A percentile compares a stretch with the other conserved stretches of the same genome.
Evolutionary conservation across 768 basidiomycete genomes (phyloP).

Genomic region (Pilatotrama ljubarskyi): DNA sequence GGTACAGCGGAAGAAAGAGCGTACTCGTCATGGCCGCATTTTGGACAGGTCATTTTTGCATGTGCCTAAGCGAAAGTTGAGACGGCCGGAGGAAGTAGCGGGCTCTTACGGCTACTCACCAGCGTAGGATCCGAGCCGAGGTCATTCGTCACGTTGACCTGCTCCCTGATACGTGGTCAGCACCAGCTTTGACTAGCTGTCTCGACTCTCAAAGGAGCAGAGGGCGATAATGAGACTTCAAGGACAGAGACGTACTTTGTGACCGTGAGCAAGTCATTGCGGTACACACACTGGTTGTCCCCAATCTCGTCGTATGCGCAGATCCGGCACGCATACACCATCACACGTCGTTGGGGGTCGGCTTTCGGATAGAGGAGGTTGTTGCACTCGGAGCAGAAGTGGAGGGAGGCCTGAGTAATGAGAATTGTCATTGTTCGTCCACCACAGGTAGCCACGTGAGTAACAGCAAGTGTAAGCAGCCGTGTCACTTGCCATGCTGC

Average conservation of each 20-base stretch:
- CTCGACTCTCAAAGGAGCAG: not conserved
- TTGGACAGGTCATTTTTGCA: constrained; percentile 79
- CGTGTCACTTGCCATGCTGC: not conserved
- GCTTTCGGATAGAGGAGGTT: constrained; percentile 93
- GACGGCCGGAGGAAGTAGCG: not conserved
- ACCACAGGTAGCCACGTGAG: too few species aligned
- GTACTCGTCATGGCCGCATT: constrained; percentile 81
- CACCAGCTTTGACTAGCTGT: not conserved
- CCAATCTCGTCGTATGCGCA: constrained; percentile 84
- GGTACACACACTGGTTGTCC: constrained; percentile 88
- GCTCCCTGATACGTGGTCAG: constrained; percentile 60
- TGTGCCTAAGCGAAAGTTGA: constrained; percentile 58
- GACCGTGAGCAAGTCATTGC: constrained; percentile 89
- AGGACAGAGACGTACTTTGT: constrained; percentile 64
- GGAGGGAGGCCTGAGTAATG: constrained; percentile 65
- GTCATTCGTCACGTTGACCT: constrained; percentile 88
- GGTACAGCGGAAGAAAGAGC: constrained; percentile 34
- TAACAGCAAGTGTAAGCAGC: too few species aligned
- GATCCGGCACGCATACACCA: constrained; percentile 91
- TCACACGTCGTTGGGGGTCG: constrained; percentile 78
- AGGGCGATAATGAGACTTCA: constrained; percentile 1
- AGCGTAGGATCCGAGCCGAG: constrained; percentile 88
- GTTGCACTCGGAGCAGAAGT: constrained; percentile 94
- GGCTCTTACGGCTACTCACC: too few species aligned
- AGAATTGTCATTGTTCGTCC: not conserved